A percentile compares a stretch with the other conserved stretches of the same genome.
phyloP scores from a whole-genome alignment of 2,329 filamentous ascomycete species.

The Aureobasidium sp. region DNA sequence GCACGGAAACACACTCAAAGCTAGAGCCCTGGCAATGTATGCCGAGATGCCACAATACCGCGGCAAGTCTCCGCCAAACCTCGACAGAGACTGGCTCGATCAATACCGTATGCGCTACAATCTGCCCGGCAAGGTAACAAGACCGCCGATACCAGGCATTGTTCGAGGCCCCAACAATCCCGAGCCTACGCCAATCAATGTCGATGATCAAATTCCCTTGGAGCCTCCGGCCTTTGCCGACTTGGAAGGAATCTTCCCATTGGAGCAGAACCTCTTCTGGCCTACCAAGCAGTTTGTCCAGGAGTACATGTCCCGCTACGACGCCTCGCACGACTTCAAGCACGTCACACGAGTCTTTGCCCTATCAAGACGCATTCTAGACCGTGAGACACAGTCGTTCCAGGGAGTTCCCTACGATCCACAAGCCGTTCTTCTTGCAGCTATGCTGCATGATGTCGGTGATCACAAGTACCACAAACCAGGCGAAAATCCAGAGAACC shows the following conservation, averaged over 20 bases:
- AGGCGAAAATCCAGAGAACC: conserved; percentile 44
- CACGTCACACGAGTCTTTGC: conserved; percentile 73
- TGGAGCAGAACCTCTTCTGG: conserved; percentile 19
- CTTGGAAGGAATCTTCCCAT: conserved; percentile 11
- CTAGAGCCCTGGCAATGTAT: conserved; percentile 16
- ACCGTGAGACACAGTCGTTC: conserved; percentile 34
- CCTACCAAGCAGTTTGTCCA: conserved; percentile 51
- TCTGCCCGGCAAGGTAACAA: conserved; percentile 12
- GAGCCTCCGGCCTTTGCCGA: conserved; percentile 13
- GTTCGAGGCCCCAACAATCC: conserved; percentile 2
- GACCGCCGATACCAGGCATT: conserved; percentile 8
- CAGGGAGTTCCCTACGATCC: conserved; percentile 37
- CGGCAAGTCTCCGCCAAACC: conserved; percentile 14
- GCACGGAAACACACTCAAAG: conserved; percentile 18
- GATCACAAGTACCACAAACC: conserved; percentile 67
- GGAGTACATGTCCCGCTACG: conserved; percentile 67
- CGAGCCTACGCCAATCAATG: not conserved
- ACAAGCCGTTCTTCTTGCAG: conserved; percentile 56
- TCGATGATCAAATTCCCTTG: not conserved
- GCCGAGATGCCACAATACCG: conserved; percentile 16
- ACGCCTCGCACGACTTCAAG: conserved; percentile 79
- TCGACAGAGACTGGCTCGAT: conserved; percentile 16
- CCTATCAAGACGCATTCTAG: conserved; percentile 59
- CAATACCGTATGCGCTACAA: conserved; percentile 17
- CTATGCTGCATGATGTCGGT: conserved; percentile 65